Conservation (phyloP, 805 yeast species). For the Zygotorulaspora danielsina region DNA sequence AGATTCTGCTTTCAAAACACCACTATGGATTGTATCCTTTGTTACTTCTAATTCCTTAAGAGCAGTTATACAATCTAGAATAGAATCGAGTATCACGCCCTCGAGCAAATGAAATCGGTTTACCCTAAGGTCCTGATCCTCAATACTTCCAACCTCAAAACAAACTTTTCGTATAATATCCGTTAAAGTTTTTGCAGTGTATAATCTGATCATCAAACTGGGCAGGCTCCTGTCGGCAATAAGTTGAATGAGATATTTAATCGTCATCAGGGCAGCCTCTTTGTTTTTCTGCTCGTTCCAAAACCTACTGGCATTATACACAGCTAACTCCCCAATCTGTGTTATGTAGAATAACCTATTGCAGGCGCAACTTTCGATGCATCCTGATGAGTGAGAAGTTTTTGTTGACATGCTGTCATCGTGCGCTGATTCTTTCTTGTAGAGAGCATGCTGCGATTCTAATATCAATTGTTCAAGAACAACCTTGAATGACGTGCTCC, state of each 20-base stretch:
- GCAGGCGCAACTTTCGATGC: conserved; percentile 42
- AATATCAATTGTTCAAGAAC: conserved; percentile 46
- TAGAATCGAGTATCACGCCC: conserved; percentile 44
- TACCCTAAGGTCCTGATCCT: conserved; percentile 17
- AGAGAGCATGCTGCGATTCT: conserved; percentile 35
- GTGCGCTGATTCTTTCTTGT: not conserved
- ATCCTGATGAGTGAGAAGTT: not conserved
- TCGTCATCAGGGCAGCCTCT: conserved; percentile 46
- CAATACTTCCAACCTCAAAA: conserved; percentile 23
- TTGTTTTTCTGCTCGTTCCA: conserved; percentile 33
- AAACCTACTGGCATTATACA: conserved; percentile 50
- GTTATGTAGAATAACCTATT: conserved; percentile 54
- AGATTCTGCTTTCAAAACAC: conserved; percentile 50
- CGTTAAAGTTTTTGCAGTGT: conserved; percentile 50
- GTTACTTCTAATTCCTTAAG: conserved; percentile 36
- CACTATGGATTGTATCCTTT: conserved; percentile 35
- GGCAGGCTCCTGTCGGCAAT: conserved; percentile 42
- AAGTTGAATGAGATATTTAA: conserved; percentile 44
- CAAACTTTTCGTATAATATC: conserved; percentile 40
- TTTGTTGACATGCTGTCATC: not conserved
- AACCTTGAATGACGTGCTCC: conserved; percentile 45
- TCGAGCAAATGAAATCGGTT: conserved; percentile 37
- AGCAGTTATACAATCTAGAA: conserved; percentile 43
- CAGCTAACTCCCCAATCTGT: conserved; percentile 49
- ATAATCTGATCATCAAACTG: conserved; percentile 43